Base-by-base conservation (phyloP, 768 basidiomycete species). In the Tylopilus cervinicoccineus region DNA sequence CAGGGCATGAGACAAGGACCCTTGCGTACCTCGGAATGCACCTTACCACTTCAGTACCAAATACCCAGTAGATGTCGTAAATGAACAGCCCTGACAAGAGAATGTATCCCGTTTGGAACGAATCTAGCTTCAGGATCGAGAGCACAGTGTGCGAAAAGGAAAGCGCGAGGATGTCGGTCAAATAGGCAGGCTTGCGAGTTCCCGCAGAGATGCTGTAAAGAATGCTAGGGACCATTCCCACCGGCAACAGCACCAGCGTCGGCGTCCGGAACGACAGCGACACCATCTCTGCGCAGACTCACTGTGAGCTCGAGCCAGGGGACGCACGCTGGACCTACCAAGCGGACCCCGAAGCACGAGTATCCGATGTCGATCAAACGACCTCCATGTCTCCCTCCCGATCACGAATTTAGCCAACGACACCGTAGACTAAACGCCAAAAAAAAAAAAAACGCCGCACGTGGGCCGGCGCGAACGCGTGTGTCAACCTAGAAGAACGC, bases 21-120 rank as follows among this genome's bases (percentile, higher is more conserved):
- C 40, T 37, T 22, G 9, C 3, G 2, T 13, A 5, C 5, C 19
- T 54, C 22, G 51, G 43, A 8, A 31, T 17, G n/a, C 29, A 2
- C 72, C 86, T 63, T 65, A 88, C 88, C 68, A 92, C 88, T 59
- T 83, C 78, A 0, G 87, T 88, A 17, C 88, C 88, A 64, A 93
- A 94, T 3, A 94, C 92, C 90, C 90, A 96, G 79, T 85, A 95
- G 33, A 96, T 80, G 63, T 98, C 95, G 63, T 98, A 98, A 34
- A 96, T 38, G 70, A 97, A 92, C 20, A 99, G 72, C 5, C 90
- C 93, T 3, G 78, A 77, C 6, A 99, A 74, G 4, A 97, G 76
- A 51, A 92, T 80, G 33, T 77, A 76, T 7, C 93, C 95, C 14
- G 95, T 96, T 59, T 76, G 69, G 75, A 97, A 95, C 9, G 88